A percentile compares a stretch with the other conserved stretches of the same genome.
phyloP scores from a whole-genome alignment of 345 rosid species.

The Acer saccharum region DNA sequence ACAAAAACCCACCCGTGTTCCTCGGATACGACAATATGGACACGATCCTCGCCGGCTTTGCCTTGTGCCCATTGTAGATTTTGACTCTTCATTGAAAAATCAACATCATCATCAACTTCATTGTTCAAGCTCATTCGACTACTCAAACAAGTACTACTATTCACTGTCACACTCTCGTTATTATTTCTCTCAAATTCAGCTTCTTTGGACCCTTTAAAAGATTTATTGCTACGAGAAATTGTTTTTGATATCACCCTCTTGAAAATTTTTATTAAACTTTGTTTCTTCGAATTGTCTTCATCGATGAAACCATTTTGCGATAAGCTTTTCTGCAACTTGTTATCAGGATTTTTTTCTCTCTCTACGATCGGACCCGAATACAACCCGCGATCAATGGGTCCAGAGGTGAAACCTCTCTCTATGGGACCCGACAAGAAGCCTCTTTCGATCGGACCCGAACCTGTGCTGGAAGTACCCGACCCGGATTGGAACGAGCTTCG shows the following conservation, averaged over 20 bases:
- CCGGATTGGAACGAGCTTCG: slow-evolving; percentile 55
- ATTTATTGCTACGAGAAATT: slow-evolving; percentile 40
- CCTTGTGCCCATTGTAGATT: slow-evolving; percentile 95
- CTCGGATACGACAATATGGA: slow-evolving; percentile 85
- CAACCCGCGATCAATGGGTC: slow-evolving; percentile 52
- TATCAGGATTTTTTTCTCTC: slow-evolving; percentile 19
- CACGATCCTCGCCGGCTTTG: slow-evolving; percentile 95
- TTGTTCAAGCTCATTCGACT: slow-evolving; percentile 19
- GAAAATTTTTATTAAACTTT: slow-evolving; percentile 37
- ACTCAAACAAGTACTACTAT: slow-evolving; percentile 17
- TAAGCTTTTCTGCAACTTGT: slow-evolving; percentile 47
- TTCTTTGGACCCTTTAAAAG: slow-evolving; percentile 50
- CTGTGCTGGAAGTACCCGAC: slow-evolving; percentile 38
- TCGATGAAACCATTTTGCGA: slow-evolving; percentile 44
- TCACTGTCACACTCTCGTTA: slow-evolving; percentile 12
- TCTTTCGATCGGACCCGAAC: slow-evolving; percentile 91
- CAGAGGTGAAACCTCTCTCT: slow-evolving; percentile 64
- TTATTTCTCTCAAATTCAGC: slow-evolving; percentile 30
- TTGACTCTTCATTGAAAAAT: slow-evolving; percentile 49
- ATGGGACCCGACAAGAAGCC: slow-evolving; percentile 93
- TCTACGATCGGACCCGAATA: slow-evolving; percentile 49
- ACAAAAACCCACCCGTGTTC: slow-evolving; percentile 85
- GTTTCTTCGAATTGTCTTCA: slow-evolving; percentile 38
- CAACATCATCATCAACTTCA: slow-evolving; percentile 34
- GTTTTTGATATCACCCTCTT: slow-evolving; percentile 49